Percentiles rank a stretch among this genome's conserved stretches.
Evolutionary conservation across 768 basidiomycete genomes (phyloP).

Genomic region (Panus rudis): DNA sequence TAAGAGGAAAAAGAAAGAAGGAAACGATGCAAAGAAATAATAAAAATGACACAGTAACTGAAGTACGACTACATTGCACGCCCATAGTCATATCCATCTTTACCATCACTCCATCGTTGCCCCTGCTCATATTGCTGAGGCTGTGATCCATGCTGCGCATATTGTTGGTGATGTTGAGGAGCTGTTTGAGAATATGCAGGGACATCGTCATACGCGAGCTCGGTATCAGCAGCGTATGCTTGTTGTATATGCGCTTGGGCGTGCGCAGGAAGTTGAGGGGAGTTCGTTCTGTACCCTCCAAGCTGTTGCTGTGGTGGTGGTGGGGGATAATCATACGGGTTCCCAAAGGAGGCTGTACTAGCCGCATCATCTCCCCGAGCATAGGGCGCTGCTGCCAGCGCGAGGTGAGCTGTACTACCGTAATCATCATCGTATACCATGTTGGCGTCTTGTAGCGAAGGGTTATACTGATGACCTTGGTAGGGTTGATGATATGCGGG

Average conservation of each 20-base stretch:
- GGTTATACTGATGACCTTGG: slow-evolving; percentile 45
- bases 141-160: slow-evolving; percentile 8
- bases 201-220: slow-evolving; percentile 10
- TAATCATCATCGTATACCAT: slow-evolving; percentile 59
- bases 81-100: slow-evolving; percentile 17
- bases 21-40: slow-evolving; percentile 4
- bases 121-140: slow-evolving; percentile 2
- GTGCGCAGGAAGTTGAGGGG: slow-evolving; percentile 1
- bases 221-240: slow-evolving; percentile 4
- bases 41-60: not conserved
- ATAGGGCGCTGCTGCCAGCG: slow-evolving; percentile 53
- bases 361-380: slow-evolving; percentile 20
- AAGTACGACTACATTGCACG: slow-evolving; percentile 19
- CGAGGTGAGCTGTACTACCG: slow-evolving; percentile 55
- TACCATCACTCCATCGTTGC: slow-evolving; percentile 7
- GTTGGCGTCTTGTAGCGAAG: slow-evolving; percentile 50
- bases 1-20: not conserved
- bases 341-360: not conserved
- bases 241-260: not conserved
- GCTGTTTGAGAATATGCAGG: no score
- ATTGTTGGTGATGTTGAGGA: no score
- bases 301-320: slow-evolving; percentile 7
- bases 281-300: slow-evolving; percentile 5
- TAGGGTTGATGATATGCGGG: slow-evolving; percentile 66
- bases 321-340: no score